These are phyloP conservation scores for Phytophthora uliginosa DNA, from an alignment of 352 stramenopile genomes.

Conservation along the genomic window DNA sequence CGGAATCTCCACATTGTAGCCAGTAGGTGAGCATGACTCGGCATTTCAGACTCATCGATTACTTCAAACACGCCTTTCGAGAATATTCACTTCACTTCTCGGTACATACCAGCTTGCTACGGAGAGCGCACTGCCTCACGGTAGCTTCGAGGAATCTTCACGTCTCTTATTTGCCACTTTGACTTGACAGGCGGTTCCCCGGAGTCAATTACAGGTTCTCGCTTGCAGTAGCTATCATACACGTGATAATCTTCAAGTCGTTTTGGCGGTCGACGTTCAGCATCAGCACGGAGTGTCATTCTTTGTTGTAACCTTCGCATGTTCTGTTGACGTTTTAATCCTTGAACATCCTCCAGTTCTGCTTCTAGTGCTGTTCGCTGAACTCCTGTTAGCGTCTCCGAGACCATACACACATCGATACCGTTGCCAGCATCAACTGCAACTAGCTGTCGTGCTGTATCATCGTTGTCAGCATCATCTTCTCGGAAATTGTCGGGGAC, in stretches of 20 bases:
- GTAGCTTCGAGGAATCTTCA: conserved; percentile 3
- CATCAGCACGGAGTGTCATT: conserved; percentile 5
- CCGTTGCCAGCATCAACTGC: not conserved
- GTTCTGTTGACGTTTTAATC: conserved; percentile 5
- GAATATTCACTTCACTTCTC: conserved; percentile 15
- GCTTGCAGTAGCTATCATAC: conserved; percentile 7
- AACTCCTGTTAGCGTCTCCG: conserved; percentile 6
- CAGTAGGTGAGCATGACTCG: not conserved
- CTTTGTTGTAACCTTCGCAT: not conserved
- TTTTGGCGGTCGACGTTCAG: not conserved
- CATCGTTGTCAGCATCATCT: not conserved
- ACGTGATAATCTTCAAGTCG: conserved; percentile 14
- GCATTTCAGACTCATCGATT: not conserved
- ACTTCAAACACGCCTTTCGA: conserved; percentile 9
- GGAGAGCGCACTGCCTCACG: conserved; percentile 1
- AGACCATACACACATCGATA: not conserved
- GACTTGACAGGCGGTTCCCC: not conserved
- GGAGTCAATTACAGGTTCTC: not conserved
- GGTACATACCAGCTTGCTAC: not conserved
- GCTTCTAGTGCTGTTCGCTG: conserved; percentile 5
- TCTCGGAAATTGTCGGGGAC: not conserved
- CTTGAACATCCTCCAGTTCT: conserved; percentile 18
- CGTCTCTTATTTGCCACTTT: conserved; percentile 10
- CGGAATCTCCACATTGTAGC: not conserved
- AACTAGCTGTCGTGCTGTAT: not conserved